Evolutionary conservation across 2,329 filamentous ascomycete genomes (phyloP), one percentile per base, ranked within the genome.

Genomic region (Talaromyces sp.): DNA sequence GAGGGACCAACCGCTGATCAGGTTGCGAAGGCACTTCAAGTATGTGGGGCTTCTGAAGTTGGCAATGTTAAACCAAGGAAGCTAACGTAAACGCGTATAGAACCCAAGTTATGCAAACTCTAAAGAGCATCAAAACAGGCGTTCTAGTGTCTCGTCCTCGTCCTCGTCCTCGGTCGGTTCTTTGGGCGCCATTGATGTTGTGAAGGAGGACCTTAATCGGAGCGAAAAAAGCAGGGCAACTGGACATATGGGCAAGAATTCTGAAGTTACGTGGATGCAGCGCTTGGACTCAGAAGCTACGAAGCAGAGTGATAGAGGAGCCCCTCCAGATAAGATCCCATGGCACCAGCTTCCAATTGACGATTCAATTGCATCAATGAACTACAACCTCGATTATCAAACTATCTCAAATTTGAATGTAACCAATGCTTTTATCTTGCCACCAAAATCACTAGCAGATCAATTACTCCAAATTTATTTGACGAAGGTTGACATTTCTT

Each of bases 221-320:
- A 51, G 5, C 14, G 22, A 46, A 46, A 52, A 62, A 32, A 60
- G 59, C 16, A 51, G 62, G 42, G 55, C 58, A 2, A 68, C 62
- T 2, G 64, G 68, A 1, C 70, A 65, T 54, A 64, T 68, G 51
- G 70, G 24, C 5, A 27, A 27, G 24, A 27, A 27, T 27, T 27
- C 24, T 27, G 24, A 27, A 27, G 24, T 27, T 30, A 66, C 61
- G 7, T 72, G 70, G 70, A 58, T 71, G 30, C 65, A 69, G 42
- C 55, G 60, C 11, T 49, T 71, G 41, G 56, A 57, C n/a, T 36
- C 4, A 4, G 16, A 46, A 35, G 30, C 30, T 22, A 20, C 43
- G 9, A 20, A 46, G 32, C 29, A 46, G 33, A n/a, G 17, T n/a
- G 17, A 17, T 13, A 36, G 17, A 17, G 33, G 14, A 36, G 17